Conservation (phyloP, 768 basidiomycete genomes). For the Suillus fuscotomentosus region DNA sequence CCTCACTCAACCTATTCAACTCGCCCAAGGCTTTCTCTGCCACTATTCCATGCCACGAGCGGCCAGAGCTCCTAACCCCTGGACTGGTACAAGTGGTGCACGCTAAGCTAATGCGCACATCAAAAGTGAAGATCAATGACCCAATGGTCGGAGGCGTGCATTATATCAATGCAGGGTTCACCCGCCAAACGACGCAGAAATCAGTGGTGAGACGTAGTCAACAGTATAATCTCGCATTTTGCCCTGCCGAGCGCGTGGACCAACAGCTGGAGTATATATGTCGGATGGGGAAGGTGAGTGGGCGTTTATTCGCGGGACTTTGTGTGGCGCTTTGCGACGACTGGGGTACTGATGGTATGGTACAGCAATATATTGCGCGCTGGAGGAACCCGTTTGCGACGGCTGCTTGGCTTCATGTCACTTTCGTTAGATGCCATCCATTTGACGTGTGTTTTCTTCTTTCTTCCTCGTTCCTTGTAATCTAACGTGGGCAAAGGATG, state of each 20-base stretch:
- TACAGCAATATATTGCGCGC: constrained; percentile 35
- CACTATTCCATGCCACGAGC: constrained; percentile 22
- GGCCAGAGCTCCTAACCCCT: constrained; percentile 25
- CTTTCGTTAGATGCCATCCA: constrained; percentile 33
- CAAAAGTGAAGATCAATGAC: constrained; percentile 26
- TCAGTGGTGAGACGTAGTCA: constrained; percentile 31
- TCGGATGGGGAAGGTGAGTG: constrained; percentile 32
- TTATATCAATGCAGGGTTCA: constrained; percentile 29
- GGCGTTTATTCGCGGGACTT: neutral
- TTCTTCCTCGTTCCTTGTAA: neutral
- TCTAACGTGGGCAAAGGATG: constrained; percentile 21
- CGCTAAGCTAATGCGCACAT: constrained; percentile 29
- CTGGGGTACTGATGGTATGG: neutral
- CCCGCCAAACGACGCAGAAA: constrained; percentile 26
- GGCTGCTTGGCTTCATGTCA: constrained; percentile 34
- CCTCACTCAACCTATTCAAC: neutral
- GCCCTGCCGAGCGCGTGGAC: constrained; percentile 28
- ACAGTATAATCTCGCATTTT: constrained; percentile 33
- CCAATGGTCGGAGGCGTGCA: constrained; percentile 13
- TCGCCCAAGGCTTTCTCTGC: constrained; percentile 23
- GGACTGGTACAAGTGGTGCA: constrained; percentile 29
- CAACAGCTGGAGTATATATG: constrained; percentile 34
- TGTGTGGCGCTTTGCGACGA: neutral
- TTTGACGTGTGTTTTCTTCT: constrained; percentile 28
- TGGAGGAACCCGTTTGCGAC: constrained; percentile 38